These are phyloP conservation scores for Tuber magnatum DNA, from an alignment of 495 filamentous ascomycete genomes.

Conservation along the genomic window DNA sequence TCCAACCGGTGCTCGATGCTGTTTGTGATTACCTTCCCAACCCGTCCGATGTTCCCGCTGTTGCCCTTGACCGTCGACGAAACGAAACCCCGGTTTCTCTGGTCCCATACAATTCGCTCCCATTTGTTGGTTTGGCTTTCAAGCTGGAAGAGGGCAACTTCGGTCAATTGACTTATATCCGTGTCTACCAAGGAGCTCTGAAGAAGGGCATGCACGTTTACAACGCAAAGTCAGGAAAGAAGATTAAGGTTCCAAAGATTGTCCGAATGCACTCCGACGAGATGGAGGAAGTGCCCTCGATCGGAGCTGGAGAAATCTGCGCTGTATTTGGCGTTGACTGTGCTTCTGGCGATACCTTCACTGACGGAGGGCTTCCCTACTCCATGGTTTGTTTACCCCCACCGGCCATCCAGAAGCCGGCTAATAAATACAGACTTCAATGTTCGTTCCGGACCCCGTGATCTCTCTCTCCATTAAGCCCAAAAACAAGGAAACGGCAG, in stretches of 20 bases:
- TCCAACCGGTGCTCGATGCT: constrained; percentile 95
- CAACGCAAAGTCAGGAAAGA: constrained; percentile 91
- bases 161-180: constrained; percentile 95
- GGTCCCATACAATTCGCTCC: constrained; percentile 81
- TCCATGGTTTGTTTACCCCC: constrained; percentile 53
- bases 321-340: constrained; percentile 98
- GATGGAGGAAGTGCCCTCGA: constrained; percentile 91
- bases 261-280: constrained; percentile 99
- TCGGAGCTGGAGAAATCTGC: constrained; percentile 94
- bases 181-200: constrained; percentile 91
- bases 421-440: constrained; percentile 55
- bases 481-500: constrained; percentile 85
- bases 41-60: constrained; percentile 79
- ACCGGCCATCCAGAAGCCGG: neutral
- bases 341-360: constrained; percentile 96
- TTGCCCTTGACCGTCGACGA: constrained; percentile 75
- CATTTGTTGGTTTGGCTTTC: constrained; percentile 94
- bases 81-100: constrained; percentile 74
- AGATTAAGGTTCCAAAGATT: constrained; percentile 92
- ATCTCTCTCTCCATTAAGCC: constrained; percentile 97
- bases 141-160: constrained; percentile 99
- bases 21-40: constrained; percentile 96
- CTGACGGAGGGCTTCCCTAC: constrained; percentile 87
- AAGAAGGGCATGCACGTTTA: constrained; percentile 82
- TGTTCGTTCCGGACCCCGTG: constrained; percentile 98